A percentile compares a stretch with the other conserved stretches of the same genome.
phyloP scores from a whole-genome alignment of 2,329 filamentous ascomycete genomes.

The Fusarium penzigii region DNA sequence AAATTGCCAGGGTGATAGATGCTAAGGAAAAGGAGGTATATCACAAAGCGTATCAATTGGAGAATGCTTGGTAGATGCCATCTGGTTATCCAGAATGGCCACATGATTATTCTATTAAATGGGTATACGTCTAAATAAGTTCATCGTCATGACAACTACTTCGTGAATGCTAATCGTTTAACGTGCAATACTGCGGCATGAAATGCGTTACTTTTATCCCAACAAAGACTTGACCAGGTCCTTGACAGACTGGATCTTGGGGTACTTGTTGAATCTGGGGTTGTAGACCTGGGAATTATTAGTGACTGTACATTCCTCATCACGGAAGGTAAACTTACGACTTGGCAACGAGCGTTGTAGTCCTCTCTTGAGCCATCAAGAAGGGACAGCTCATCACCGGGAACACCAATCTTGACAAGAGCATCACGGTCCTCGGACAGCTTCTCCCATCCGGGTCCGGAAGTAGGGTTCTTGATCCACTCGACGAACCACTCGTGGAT shows the following conservation, averaged over 20 bases:
- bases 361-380: slow-evolving; percentile 6
- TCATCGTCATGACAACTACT: no score
- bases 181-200: no score
- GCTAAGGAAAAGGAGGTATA: no score
- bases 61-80: no score
- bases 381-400: slow-evolving; percentile 20
- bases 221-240: neutral
- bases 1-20: no score
- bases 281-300: slow-evolving; percentile 9
- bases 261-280: slow-evolving; percentile 6
- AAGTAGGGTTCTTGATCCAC: slow-evolving; percentile 46
- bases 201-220: no score
- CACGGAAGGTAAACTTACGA: slow-evolving; percentile 8
- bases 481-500: slow-evolving; percentile 44
- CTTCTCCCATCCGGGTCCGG: slow-evolving; percentile 43
- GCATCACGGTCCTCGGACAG: slow-evolving; percentile 15
- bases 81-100: no score
- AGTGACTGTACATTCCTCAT: neutral
- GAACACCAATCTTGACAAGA: slow-evolving; percentile 24
- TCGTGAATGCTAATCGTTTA: no score
- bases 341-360: slow-evolving; percentile 21
- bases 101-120: no score
- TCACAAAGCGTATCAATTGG: no score
- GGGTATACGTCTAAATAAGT: no score
- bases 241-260: slow-evolving; percentile 9